phyloP scores from a whole-genome alignment of 208 protist genomes.

The Crithidia bombi region DNA sequence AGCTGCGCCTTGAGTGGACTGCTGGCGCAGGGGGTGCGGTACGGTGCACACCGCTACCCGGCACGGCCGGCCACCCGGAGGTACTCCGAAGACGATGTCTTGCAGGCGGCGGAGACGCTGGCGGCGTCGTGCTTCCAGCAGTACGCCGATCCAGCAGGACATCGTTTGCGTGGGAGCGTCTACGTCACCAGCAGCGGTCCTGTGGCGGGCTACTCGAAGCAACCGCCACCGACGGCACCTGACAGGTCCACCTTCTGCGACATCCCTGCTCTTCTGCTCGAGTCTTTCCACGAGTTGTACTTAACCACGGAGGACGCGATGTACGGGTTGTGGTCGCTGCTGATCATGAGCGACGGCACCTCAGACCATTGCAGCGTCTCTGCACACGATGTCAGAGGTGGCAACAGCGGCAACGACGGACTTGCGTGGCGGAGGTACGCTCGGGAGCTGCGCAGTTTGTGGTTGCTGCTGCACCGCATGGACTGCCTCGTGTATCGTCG shows the following conservation, averaged over 20 bases:
- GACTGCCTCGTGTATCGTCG: conserved; percentile 32
- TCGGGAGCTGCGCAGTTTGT: conserved; percentile 36
- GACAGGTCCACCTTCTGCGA: conserved; percentile 23
- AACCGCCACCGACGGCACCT: neutral
- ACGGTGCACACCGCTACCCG: conserved; percentile 33
- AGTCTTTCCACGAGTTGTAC: conserved; percentile 49
- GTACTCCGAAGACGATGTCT: conserved; percentile 19
- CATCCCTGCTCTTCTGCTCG: conserved; percentile 31
- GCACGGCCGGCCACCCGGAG: neutral
- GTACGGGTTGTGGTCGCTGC: conserved; percentile 51
- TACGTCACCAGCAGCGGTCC: conserved; percentile 24
- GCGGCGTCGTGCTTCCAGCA: conserved; percentile 47
- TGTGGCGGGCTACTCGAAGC: conserved; percentile 11
- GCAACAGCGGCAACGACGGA: neutral
- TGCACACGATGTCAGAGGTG: neutral
- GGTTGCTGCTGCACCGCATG: conserved; percentile 34
- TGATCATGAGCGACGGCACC: conserved; percentile 35
- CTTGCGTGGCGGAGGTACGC: conserved; percentile 23
- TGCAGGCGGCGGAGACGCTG: conserved; percentile 52
- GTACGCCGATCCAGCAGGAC: conserved; percentile 28
- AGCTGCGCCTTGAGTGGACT: conserved; percentile 32
- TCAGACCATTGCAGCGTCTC: conserved; percentile 29
- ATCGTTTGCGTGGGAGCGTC: conserved; percentile 16
- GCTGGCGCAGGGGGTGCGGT: conserved; percentile 35
- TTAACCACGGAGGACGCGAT: conserved; percentile 41